phyloP scores from a whole-genome alignment of 805 yeast genomes.

The Wickerhamomyces kurtzmanii region DNA sequence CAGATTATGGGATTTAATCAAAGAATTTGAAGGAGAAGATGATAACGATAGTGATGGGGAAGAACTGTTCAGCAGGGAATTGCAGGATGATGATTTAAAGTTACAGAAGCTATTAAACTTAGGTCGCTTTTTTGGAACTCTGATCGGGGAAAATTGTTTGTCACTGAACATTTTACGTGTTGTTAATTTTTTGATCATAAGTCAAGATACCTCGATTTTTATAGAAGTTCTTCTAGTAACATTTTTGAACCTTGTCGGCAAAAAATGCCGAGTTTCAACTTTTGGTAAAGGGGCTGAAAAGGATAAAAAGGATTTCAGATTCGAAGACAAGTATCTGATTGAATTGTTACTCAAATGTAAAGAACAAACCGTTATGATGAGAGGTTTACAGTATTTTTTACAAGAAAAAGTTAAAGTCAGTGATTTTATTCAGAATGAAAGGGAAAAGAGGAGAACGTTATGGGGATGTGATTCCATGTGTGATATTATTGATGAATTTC shows the following conservation, averaged over 20 bases:
- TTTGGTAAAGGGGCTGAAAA: slow-evolving; percentile 19
- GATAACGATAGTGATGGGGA: slow-evolving; percentile 25
- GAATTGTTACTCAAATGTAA: slow-evolving; percentile 42
- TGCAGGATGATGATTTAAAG: slow-evolving; percentile 41
- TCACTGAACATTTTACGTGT: slow-evolving; percentile 66
- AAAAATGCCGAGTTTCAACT: slow-evolving; percentile 37
- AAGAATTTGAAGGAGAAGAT: slow-evolving; percentile 52
- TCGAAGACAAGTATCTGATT: slow-evolving; percentile 39
- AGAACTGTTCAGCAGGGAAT: slow-evolving; percentile 18
- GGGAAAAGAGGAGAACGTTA: slow-evolving; percentile 43
- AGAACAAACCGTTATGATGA: slow-evolving; percentile 45
- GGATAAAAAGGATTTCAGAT: slow-evolving; percentile 23
- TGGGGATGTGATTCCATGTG: slow-evolving; percentile 58
- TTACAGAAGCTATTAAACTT: slow-evolving; percentile 55
- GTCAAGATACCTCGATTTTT: slow-evolving; percentile 53
- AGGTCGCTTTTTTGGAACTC: slow-evolving; percentile 72
- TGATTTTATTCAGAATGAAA: slow-evolving; percentile 40
- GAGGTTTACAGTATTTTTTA: slow-evolving; percentile 60
- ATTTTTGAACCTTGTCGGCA: slow-evolving; percentile 54
- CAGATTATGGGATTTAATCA: slow-evolving; percentile 77
- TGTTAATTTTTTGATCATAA: slow-evolving; percentile 59
- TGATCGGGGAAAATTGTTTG: slow-evolving; percentile 66
- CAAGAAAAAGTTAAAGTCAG: slow-evolving; percentile 34
- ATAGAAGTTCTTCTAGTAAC: slow-evolving; percentile 66
- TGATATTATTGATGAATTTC: slow-evolving; percentile 40